These are phyloP conservation scores for Chaetomiaceae sp. DNA, from an alignment of 2,329 filamentous ascomycete genomes.

Conservation along the genomic window DNA sequence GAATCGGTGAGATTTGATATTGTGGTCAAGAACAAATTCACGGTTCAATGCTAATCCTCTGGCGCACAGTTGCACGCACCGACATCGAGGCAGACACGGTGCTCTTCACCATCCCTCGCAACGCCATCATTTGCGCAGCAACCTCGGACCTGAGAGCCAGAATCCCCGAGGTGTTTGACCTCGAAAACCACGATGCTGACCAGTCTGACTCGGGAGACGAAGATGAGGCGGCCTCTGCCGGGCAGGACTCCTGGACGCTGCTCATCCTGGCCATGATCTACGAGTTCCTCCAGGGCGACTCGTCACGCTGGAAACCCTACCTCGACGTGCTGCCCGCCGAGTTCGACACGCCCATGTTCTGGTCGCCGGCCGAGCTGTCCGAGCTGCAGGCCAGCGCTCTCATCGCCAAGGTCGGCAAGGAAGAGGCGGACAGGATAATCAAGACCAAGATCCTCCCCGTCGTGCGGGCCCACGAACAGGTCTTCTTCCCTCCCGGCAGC, in stretches of 20 bases:
- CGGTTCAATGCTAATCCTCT: not conserved
- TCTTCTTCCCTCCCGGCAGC: constrained; percentile 42
- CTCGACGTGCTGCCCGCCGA: constrained; percentile 65
- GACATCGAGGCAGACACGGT: constrained; percentile 71
- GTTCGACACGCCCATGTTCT: constrained; percentile 91
- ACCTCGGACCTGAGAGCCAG: constrained; percentile 64
- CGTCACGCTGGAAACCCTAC: constrained; percentile 72
- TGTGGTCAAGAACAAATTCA: not conserved
- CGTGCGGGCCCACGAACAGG: constrained; percentile 40
- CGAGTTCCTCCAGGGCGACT: constrained; percentile 57
- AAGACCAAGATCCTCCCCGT: constrained; percentile 48
- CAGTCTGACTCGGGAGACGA: constrained; percentile 38
- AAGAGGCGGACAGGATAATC: constrained; percentile 67
- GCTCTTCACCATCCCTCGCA: constrained; percentile 74
- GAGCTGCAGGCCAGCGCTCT: constrained; percentile 74
- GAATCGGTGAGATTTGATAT: constrained; percentile 44
- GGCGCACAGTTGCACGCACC: constrained; percentile 57
- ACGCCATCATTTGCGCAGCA: constrained; percentile 64
- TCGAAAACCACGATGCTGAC: constrained; percentile 29
- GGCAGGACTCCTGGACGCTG: constrained; percentile 50
- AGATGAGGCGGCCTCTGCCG: constrained; percentile 26
- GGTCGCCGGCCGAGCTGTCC: constrained; percentile 64
- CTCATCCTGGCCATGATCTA: constrained; percentile 77
- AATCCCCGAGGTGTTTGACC: constrained; percentile 51
- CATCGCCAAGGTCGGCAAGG: constrained; percentile 70